A percentile compares a stretch with the other conserved stretches of the same genome.
These are phyloP conservation scores for Meredithiella fracta DNA, from an alignment of 2,329 filamentous ascomycete genomes.

Conservation along the genomic window DNA sequence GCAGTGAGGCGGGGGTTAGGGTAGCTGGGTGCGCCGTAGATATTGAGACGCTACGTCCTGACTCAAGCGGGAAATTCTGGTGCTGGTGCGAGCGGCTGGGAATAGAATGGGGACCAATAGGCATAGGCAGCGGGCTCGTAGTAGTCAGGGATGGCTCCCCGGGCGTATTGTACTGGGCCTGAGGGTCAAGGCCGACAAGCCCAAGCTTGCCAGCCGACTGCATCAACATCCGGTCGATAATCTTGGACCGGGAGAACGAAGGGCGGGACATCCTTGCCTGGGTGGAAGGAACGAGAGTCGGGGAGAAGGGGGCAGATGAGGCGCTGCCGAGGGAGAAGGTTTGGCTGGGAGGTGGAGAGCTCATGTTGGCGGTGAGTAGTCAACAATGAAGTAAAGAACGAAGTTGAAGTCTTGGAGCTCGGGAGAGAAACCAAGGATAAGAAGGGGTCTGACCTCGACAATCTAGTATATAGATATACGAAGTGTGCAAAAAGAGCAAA, in stretches of 20 bases:
- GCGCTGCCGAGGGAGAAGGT: neutral
- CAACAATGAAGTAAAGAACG: neutral
- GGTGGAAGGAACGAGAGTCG: neutral
- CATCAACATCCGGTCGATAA: no score
- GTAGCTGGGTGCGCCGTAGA: neutral
- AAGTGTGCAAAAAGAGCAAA: no score
- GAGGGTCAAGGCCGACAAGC: no score
- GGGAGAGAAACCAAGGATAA: neutral
- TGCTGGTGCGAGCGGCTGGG: neutral
- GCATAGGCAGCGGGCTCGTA: neutral
- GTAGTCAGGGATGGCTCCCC: no score
- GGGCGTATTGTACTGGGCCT: no score
- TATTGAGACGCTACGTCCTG: neutral
- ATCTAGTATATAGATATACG: no score
- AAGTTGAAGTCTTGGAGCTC: neutral
- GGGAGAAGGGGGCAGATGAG: neutral
- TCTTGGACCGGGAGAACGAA: no score
- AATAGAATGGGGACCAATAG: neutral
- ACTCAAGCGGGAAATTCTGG: neutral
- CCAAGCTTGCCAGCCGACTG: no score
- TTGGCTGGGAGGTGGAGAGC: conserved; percentile 6
- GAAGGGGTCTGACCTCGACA: neutral
- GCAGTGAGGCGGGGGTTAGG: neutral
- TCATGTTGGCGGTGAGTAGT: neutral
- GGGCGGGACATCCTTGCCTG: neutral